These are phyloP conservation scores for Syzygium syzygioides DNA, from an alignment of 441 rosid species.

Conservation along the genomic window DNA sequence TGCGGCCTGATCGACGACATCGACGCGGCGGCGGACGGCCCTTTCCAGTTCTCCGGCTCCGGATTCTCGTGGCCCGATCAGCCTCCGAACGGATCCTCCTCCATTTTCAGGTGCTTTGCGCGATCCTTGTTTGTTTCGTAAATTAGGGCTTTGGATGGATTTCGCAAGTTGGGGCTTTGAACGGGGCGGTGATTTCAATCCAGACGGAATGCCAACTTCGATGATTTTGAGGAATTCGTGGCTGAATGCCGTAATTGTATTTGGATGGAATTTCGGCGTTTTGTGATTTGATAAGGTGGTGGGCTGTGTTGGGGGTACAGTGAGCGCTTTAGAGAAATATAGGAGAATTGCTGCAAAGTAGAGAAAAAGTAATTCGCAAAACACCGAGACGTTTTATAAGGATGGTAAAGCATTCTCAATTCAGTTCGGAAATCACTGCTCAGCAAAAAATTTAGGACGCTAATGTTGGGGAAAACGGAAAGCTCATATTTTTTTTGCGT, in stretches of 20 bases:
- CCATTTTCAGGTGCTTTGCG: constrained; percentile 43
- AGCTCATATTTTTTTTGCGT: not conserved
- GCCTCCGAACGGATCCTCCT: constrained; percentile 40
- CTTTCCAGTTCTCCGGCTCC: constrained; percentile 46
- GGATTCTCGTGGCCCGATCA: constrained; percentile 70
- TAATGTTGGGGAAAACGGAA: not conserved
- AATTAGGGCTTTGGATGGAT: not conserved
- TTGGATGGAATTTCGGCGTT: not conserved
- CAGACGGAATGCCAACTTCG: not conserved
- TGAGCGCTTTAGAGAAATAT: not conserved
- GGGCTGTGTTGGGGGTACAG: not conserved
- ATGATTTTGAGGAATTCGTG: not conserved
- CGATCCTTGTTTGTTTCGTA: not conserved
- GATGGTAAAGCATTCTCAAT: not conserved
- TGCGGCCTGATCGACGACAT: constrained; percentile 63
- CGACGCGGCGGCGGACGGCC: constrained; percentile 41
- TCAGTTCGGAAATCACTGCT: not conserved
- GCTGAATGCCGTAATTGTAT: not conserved
- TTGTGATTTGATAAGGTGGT: not conserved
- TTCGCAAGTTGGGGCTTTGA: not conserved
- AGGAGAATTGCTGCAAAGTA: not conserved
- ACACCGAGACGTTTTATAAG: not conserved
- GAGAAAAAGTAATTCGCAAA: not conserved
- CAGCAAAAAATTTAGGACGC: not conserved
- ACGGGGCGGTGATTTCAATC: not conserved